A percentile compares a stretch with the other conserved stretches of the same genome.
These are phyloP conservation scores for Macrolepiota albuminosa DNA, from an alignment of 768 basidiomycete genomes.

Conservation along the genomic window DNA sequence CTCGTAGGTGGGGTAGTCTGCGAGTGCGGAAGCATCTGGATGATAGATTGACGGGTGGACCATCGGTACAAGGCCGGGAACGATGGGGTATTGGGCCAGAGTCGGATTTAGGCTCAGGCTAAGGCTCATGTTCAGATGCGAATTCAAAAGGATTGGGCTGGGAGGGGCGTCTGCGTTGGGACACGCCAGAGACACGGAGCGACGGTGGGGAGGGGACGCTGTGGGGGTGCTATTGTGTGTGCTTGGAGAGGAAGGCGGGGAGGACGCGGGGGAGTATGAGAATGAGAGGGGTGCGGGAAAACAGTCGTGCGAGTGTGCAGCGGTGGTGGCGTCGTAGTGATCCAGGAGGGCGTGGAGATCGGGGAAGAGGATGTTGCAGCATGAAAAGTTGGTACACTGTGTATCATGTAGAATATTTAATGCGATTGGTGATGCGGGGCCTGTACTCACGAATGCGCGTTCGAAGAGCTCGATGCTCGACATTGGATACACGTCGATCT, in stretches of 20 bases:
- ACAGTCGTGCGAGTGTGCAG: background rate
- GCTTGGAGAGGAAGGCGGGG: background rate
- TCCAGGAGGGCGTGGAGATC: conserved; percentile 43
- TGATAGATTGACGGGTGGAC: conserved; percentile 2
- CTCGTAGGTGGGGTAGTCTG: conserved; percentile 18
- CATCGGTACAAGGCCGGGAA: background rate
- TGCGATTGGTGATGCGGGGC: background rate
- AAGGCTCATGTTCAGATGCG: background rate
- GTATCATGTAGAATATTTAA: background rate
- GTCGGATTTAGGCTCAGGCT: background rate
- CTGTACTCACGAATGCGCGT: conserved; percentile 15
- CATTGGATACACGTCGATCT: conserved; percentile 5
- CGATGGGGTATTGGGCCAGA: background rate
- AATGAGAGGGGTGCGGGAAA: background rate
- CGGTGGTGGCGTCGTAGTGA: conserved; percentile 30
- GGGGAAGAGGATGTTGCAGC: conserved; percentile 36
- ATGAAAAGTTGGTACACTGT: conserved; percentile 33
- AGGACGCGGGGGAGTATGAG: background rate
- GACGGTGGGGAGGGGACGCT: background rate
- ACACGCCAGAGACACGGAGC: background rate
- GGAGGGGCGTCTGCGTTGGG: too few relatives aligned
- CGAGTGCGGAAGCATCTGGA: conserved; percentile 9
- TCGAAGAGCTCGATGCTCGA: conserved; percentile 13
- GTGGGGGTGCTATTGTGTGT: background rate
- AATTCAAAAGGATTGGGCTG: background rate